phyloP scores from a whole-genome alignment of 2,329 filamentous ascomycete genomes.

The Aspergillus persii region DNA sequence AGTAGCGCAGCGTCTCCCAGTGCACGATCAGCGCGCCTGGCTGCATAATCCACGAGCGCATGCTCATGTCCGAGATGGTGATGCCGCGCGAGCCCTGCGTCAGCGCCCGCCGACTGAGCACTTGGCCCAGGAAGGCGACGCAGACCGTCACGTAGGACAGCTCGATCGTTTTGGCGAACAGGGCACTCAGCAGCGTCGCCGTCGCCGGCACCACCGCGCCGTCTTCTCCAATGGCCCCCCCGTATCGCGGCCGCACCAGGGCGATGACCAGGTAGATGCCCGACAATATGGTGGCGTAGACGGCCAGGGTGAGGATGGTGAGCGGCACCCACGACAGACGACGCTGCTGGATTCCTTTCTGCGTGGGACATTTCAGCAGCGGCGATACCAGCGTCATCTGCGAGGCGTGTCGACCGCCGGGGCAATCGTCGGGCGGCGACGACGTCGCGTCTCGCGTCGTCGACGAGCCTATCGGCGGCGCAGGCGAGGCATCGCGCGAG shows the following conservation, averaged over 20 bases:
- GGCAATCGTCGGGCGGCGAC: background rate
- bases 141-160: slow-evolving; percentile 75
- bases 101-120: slow-evolving; percentile 68
- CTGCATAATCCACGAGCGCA: slow-evolving; percentile 73
- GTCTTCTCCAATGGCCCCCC: slow-evolving; percentile 49
- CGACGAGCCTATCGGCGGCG: too few species aligned
- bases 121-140: slow-evolving; percentile 71
- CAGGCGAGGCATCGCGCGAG: background rate
- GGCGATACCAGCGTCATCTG: slow-evolving; percentile 5
- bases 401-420: background rate
- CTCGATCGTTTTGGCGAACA: slow-evolving; percentile 75
- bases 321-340: slow-evolving; percentile 36
- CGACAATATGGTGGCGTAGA: slow-evolving; percentile 39
- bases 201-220: slow-evolving; percentile 58
- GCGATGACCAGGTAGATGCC: slow-evolving; percentile 62
- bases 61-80: slow-evolving; percentile 72
- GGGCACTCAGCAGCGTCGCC: slow-evolving; percentile 65
- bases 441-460: background rate
- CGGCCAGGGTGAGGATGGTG: slow-evolving; percentile 35
- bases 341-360: slow-evolving; percentile 27
- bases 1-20: slow-evolving; percentile 63
- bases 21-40: slow-evolving; percentile 72
- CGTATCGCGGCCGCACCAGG: slow-evolving; percentile 61
- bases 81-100: slow-evolving; percentile 61
- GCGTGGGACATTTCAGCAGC: slow-evolving; percentile 29